phyloP scores from a whole-genome alignment of 495 filamentous ascomycete species.

The Hypoxylon perforatum region DNA sequence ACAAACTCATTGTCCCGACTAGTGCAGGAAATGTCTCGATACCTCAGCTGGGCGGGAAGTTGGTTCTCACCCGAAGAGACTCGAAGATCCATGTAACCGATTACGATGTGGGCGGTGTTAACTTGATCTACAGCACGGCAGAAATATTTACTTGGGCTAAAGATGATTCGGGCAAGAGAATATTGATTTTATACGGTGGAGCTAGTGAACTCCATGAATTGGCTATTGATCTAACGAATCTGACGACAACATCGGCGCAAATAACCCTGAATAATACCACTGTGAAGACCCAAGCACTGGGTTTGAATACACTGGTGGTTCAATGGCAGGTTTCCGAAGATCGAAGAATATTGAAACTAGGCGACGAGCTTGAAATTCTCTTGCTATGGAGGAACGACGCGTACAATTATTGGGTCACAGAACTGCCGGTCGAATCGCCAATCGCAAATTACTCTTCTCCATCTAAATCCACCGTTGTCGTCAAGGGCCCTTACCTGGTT shows the following conservation, averaged over 20 bases:
- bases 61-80: slow-evolving; percentile 76
- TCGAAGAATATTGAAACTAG: slow-evolving; percentile 59
- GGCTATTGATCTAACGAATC: slow-evolving; percentile 53
- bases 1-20: slow-evolving; percentile 70
- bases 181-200: slow-evolving; percentile 75
- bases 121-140: slow-evolving; percentile 77
- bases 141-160: slow-evolving; percentile 71
- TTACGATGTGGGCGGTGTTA: slow-evolving; percentile 71
- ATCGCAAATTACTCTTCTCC: slow-evolving; percentile 24
- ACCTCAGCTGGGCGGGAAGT: slow-evolving; percentile 70
- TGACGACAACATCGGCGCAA: slow-evolving; percentile 21
- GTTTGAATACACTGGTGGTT: slow-evolving; percentile 41
- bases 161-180: slow-evolving; percentile 48
- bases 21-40: slow-evolving; percentile 69
- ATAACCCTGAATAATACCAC: slow-evolving; percentile 52
- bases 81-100: slow-evolving; percentile 79
- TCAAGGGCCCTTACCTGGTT: slow-evolving; percentile 78
- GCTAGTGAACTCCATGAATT: slow-evolving; percentile 75
- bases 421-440: slow-evolving; percentile 51
- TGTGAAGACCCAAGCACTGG: slow-evolving; percentile 62
- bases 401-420: slow-evolving; percentile 78
- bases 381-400: slow-evolving; percentile 68
- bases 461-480: slow-evolving; percentile 61
- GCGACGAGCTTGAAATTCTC: slow-evolving; percentile 59
- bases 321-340: slow-evolving; percentile 27